A percentile compares a stretch with the other conserved stretches of the same genome.
Evolutionary conservation across 345 rosid species (phyloP).

Genomic region (Syzygium jambos): DNA sequence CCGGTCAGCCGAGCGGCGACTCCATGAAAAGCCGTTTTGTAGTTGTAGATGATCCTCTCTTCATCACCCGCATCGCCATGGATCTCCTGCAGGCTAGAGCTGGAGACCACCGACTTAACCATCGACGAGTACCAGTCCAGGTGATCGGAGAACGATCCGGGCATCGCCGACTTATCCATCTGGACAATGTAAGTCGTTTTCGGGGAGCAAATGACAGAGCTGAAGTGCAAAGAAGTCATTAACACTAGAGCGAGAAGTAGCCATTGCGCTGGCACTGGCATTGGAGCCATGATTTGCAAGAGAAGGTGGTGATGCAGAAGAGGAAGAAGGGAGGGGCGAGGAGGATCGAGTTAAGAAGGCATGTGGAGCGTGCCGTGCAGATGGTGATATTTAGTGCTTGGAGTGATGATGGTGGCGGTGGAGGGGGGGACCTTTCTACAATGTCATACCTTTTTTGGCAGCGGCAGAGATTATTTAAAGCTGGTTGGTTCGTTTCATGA

Average conservation of each 20-base stretch:
- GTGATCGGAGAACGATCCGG: slow-evolving; percentile 41
- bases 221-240: slow-evolving; percentile 12
- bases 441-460: not conserved
- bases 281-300: not conserved
- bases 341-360: not conserved
- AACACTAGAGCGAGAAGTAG: slow-evolving; percentile 17
- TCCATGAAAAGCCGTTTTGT: slow-evolving; percentile 56
- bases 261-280: slow-evolving; percentile 12
- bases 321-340: not conserved
- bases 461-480: not conserved
- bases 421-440: not conserved
- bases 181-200: slow-evolving; percentile 75
- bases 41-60: slow-evolving; percentile 58
- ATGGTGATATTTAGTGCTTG: not conserved
- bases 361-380: not conserved
- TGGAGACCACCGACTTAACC: slow-evolving; percentile 33
- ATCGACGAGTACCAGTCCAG: slow-evolving; percentile 75
- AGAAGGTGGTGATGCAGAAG: not conserved
- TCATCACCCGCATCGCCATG: slow-evolving; percentile 18
- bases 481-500: not conserved
- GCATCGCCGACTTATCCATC: slow-evolving; percentile 82
- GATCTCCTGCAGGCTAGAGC: slow-evolving; percentile 1
- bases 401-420: not conserved
- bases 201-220: slow-evolving; percentile 16
- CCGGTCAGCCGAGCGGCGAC: slow-evolving; percentile 47